Base-by-base conservation (phyloP, 2,329 filamentous ascomycete genomes). In the Ceratocystis destructans region DNA sequence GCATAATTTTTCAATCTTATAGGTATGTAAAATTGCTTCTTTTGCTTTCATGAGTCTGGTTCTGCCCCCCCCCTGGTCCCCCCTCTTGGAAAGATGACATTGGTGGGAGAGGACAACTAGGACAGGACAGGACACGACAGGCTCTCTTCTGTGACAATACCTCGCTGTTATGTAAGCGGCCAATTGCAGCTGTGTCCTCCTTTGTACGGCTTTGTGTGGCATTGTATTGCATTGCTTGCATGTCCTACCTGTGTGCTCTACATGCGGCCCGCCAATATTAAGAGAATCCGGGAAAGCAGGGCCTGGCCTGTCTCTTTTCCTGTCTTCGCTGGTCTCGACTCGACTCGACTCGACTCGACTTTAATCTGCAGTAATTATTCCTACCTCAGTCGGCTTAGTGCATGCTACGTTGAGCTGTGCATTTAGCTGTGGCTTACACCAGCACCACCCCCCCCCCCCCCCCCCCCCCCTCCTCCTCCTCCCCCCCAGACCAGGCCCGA, bases 401-500 rank as follows among this genome's bases (percentile, higher is more conserved):
- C 25, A 62, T 48, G 31, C 53, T 57, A 57, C 53, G 53, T 22
- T 57, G 53, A 57, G 53, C 53, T 57, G 53, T 57, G 53, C 53
- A 57, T 57, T 57, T 57, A 57, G 55, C 37, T 66, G 53, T 45
- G 61, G 61, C 46, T 66, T 63, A 66, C 65, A 66, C 48, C 37
- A n/a, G n/a, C n/a, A n/a, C n/a, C n/a, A n/a, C 37, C 10, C 33
- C 33, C 8, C 37, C 5, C 50, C 10, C 33, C n/a, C 48, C 37
- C 37, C 10, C 33, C 33, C 8, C 37, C 5, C 50, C 10, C 33
- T 10, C 8, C 37, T 6, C 44, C n/a, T 20, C 48, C n/a, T n/a
- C 7, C n/a, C 59, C 41, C 61, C 50, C 37, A 64, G 65, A 61
- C 65, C 65, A 67, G n/a, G 65, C 61, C 37, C 57, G 61, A 67